These are phyloP conservation scores for Cyberlindnera misumaiensis DNA, from an alignment of 805 yeast species.

Conservation along the genomic window DNA sequence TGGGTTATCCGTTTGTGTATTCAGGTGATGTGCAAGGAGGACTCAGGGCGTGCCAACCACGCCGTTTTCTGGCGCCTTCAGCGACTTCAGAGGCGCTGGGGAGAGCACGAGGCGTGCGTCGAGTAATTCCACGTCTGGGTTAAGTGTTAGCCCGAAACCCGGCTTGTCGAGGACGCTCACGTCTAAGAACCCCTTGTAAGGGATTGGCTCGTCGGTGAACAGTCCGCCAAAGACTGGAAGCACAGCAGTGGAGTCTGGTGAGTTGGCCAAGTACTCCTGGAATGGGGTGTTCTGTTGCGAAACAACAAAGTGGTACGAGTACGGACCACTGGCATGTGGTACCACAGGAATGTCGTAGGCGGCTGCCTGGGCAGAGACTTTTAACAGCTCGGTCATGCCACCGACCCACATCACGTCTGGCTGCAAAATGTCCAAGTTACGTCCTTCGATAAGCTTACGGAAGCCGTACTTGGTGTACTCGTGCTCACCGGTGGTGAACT, in stretches of 20 bases:
- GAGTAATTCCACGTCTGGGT: not conserved
- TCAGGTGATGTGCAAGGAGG: too few species aligned
- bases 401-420: conserved; percentile 53
- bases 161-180: conserved; percentile 37
- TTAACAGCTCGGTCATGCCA: conserved; percentile 41
- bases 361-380: conserved; percentile 42
- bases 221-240: conserved; percentile 42
- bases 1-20: too few species aligned
- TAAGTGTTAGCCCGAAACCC: conserved; percentile 40
- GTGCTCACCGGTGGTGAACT: conserved; percentile 49
- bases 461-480: conserved; percentile 46
- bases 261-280: conserved; percentile 45
- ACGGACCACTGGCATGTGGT: conserved; percentile 49
- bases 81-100: too few species aligned
- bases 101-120: too few species aligned
- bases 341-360: conserved; percentile 48
- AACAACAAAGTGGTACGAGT: conserved; percentile 43
- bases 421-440: conserved; percentile 41
- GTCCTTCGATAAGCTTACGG: conserved; percentile 42
- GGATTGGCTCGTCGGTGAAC: conserved; percentile 42
- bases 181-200: conserved; percentile 36
- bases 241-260: conserved; percentile 39
- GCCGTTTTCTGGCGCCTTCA: too few species aligned
- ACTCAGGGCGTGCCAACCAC: too few species aligned
- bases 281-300: conserved; percentile 45